A percentile compares a stretch with the other conserved stretches of the same genome.
phyloP scores from a whole-genome alignment of 2,329 filamentous ascomycete genomes.

The Aspergillus flavus region DNA sequence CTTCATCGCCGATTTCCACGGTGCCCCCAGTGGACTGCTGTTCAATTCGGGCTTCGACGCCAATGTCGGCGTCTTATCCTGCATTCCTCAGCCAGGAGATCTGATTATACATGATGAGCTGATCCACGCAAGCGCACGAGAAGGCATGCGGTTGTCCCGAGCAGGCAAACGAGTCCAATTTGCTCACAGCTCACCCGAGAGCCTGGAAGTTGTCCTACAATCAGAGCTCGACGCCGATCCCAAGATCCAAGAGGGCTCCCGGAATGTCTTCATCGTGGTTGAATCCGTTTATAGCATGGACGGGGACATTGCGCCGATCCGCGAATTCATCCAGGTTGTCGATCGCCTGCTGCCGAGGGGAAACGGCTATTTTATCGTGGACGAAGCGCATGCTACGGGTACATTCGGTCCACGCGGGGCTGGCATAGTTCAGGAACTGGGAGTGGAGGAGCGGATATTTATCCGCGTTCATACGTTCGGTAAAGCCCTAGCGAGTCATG shows the following conservation, averaged over 20 bases:
- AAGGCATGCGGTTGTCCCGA: slow-evolving; percentile 71
- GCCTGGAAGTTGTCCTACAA: slow-evolving; percentile 42
- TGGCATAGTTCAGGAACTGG: slow-evolving; percentile 54
- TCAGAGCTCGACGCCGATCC: slow-evolving; percentile 34
- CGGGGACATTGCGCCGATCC: slow-evolving; percentile 69
- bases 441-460: slow-evolving; percentile 54
- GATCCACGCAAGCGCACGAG: slow-evolving; percentile 77
- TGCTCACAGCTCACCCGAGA: slow-evolving; percentile 48
- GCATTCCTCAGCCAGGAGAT: slow-evolving; percentile 63
- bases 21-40: slow-evolving; percentile 59
- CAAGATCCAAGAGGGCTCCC: slow-evolving; percentile 38
- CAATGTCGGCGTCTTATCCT: slow-evolving; percentile 65
- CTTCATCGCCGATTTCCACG: slow-evolving; percentile 63
- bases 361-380: slow-evolving; percentile 60
- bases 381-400: slow-evolving; percentile 60
- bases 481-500: slow-evolving; percentile 63
- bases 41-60: slow-evolving; percentile 70
- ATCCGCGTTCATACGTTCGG: slow-evolving; percentile 56
- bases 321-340: slow-evolving; percentile 61
- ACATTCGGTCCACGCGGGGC: slow-evolving; percentile 53
- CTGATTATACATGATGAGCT: slow-evolving; percentile 72
- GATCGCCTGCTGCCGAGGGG: slow-evolving; percentile 57
- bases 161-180: slow-evolving; percentile 52
- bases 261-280: slow-evolving; percentile 67
- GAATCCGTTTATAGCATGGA: slow-evolving; percentile 84